Base-by-base conservation (phyloP, 108 stramenopile genomes). In the Pseudonitzschia multistriata region DNA sequence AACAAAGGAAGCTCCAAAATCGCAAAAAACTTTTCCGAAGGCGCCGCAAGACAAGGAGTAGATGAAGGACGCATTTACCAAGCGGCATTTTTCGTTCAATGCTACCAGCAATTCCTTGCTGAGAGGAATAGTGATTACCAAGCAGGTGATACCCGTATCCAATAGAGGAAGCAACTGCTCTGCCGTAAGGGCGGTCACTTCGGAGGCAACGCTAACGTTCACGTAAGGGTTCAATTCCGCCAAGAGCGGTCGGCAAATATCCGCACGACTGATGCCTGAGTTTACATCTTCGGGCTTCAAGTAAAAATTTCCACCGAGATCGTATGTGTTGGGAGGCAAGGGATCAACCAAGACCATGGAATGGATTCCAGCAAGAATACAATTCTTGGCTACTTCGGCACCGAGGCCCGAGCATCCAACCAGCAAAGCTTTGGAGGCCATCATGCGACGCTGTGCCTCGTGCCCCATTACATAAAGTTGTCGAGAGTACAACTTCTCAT, bases 401-500 rank as follows among this genome's bases (percentile, higher is more conserved):
- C 98, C 99, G 22, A 97, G 82, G 2, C 99, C 99, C 15, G 83
- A 85, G 30, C 90, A 62, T 27, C 99, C 99, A 22, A 96, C 72
- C 60, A 99, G 40, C 53, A 98, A 78, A 35, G 96, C 97, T 14
- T 84, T 77, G 40, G 89, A 86, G n/a, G 88, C 80, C 83, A 96
- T 94, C 97, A 99, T 95, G 31, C 94, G 89, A 39, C 88, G 84
- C 78, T 98, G 97, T 30, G 98, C 99, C 79, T 97, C 98, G 78
- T 97, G 96, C 47, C 99, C 99, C 95, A 98, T 97, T n/a, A 98
- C 98, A 73, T 98, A 98, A 28, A 99, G 95, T 82, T 99, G 99
- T 22, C 98, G 95, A 52, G 96, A 96, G 76, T 98, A 98, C 66
- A 97, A 78, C 67, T 93, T 93, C 73, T 98, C 98, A 76, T 98